Evolutionary conservation across 306 rosid genomes (phyloP).

Genomic region (Vigna mungo): DNA sequence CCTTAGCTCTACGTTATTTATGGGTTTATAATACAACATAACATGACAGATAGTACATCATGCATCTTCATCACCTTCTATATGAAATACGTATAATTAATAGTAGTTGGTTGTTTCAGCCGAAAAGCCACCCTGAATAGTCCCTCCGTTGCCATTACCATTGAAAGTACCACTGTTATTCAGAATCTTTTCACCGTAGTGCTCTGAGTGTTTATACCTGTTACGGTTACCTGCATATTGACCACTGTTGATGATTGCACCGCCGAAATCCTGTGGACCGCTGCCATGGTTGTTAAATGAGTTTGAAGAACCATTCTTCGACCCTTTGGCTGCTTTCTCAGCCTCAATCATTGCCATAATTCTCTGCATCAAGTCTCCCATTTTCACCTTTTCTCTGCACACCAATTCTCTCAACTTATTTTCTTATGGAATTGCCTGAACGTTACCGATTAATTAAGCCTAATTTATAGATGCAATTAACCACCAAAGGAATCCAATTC

Average conservation of each 20-base stretch:
- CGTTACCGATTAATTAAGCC: neutral
- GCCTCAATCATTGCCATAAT: neutral
- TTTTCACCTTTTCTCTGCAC: neutral
- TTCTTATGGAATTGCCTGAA: neutral
- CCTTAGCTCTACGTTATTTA: neutral
- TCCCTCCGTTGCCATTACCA: conserved; percentile 37
- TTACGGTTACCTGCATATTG: neutral
- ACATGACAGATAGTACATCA: too few relatives aligned
- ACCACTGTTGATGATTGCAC: neutral
- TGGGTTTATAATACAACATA: too few relatives aligned
- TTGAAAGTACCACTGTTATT: neutral
- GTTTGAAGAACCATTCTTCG: neutral
- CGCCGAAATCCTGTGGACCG: neutral
- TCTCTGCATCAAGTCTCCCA: neutral
- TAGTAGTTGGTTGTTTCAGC: neutral
- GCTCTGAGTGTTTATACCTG: neutral
- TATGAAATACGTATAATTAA: neutral
- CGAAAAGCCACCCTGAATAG: conserved; percentile 1
- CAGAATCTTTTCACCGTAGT: neutral
- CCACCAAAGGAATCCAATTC: neutral
- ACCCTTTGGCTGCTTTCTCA: neutral
- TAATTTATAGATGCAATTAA: neutral
- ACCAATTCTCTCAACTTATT: neutral
- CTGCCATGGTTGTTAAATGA: neutral
- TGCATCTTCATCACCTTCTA: neutral